phyloP scores from a whole-genome alignment of 139 green algal species.

The Bryopsis sp. region DNA sequence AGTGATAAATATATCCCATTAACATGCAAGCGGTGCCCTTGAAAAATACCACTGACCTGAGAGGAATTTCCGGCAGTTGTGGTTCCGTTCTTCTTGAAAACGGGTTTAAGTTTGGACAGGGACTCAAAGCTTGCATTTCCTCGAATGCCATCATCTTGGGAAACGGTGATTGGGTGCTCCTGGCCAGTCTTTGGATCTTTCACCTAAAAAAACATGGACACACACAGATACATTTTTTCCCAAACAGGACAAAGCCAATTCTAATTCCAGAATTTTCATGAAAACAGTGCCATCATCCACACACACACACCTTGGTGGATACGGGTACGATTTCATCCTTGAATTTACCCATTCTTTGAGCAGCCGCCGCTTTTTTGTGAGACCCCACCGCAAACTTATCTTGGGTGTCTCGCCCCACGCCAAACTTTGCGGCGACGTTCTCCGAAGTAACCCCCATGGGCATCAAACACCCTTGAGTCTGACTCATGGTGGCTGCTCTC shows the following conservation, averaged over 20 bases:
- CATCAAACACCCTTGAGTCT: constrained; percentile 85
- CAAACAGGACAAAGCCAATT: neutral
- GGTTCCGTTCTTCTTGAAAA: constrained; percentile 89
- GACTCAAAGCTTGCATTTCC: constrained; percentile 43
- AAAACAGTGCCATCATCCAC: neutral
- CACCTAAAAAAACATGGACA: neutral
- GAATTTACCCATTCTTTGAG: constrained; percentile 74
- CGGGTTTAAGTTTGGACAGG: constrained; percentile 62
- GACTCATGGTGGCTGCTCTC: constrained; percentile 38
- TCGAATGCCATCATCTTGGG: constrained; percentile 89
- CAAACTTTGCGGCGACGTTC: constrained; percentile 90
- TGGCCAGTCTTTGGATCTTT: constrained; percentile 71
- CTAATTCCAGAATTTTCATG: neutral
- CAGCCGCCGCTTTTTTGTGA: constrained; percentile 78
- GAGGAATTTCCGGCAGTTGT: constrained; percentile 92
- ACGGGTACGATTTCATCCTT: constrained; percentile 93
- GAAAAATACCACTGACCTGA: too few relatives aligned
- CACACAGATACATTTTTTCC: constrained; percentile 1
- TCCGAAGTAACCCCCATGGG: constrained; percentile 98
- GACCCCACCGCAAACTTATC: constrained; percentile 70
- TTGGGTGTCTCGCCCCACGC: constrained; percentile 56
- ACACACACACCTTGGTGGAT: constrained; percentile 52
- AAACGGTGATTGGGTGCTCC: constrained; percentile 62
- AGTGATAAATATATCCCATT: too few relatives aligned
- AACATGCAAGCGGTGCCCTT: neutral